Evolutionary conservation across 768 basidiomycete species (phyloP), one percentile per base, ranked within the genome.

Genomic region (Tylopilus balloui): DNA sequence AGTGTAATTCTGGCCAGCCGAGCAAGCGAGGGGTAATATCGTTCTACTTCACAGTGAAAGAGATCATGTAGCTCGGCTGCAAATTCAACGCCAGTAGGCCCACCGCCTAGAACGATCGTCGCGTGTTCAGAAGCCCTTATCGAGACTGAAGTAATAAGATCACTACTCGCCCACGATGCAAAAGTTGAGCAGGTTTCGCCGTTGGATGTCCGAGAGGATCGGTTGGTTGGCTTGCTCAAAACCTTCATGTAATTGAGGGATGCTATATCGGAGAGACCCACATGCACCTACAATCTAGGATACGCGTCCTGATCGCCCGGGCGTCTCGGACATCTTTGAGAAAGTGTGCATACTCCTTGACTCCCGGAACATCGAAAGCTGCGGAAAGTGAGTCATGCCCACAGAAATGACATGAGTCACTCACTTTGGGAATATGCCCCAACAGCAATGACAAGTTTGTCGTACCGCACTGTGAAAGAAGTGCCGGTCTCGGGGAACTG

Each of bases 161-260:
- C n/a, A 6, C 2, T 32, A 66, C 79, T 59, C 68, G 69, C 92
- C 92, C 40, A 92, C 90, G 41, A 94, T 80, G 52, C 88, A 91
- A 61, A 94, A 94, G 53, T 89, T 84, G 20, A 94, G 78, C 12
- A 94, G 69, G 51, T 84, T 82, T 47, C 82, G 72, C 42, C 88
- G 79, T 55, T 94, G 81, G 32, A 78, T 69, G 49, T 91, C 90
- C 1, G 86, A 80, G 13, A 90, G 69, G 2, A 76, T 81, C 0
- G 91, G 92, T 56, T 90, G 85, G 56, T 83, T 84, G 3, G 92
- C 92, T 59, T 90, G 86, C 61, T 93, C 91, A 50, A 94, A 90
- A 62, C 85, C 84, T 81, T 53, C 0, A 32, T 2, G 15, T 12
- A 12, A 29, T 38, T 49, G 14, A 42, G 28, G 50, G 28, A 27